Evolutionary conservation across 2,329 filamentous ascomycete genomes (phyloP), one percentile per base, ranked within the genome.

Genomic region (Fusarium pseudocircinatum): DNA sequence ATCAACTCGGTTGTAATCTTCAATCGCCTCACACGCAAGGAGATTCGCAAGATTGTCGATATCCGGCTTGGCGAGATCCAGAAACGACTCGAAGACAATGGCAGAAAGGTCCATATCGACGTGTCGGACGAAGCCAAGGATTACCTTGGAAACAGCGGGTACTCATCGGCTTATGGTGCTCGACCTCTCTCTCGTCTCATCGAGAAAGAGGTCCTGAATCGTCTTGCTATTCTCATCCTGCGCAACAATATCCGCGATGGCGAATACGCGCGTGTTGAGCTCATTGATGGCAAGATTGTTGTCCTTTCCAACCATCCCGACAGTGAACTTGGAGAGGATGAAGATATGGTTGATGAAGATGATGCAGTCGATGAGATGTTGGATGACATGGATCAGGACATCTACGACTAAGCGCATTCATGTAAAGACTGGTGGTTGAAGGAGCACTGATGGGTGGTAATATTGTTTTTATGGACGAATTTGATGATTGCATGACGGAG

Each of bases 1-100:
- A 98, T 99, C 87, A 96, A 90, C 84, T 96, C 93, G 69, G 94
- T 92, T 61, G 95, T 99, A 84, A 98, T 99, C 85, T 99, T 99
- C 90, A 99, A 99, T 87, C 93, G 96, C 53, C 92, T 99, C 63
- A 96, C 94, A 7, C 93, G 91, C 81, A 87, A 84, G 64, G 96
- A 99, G 84, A 99, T 99, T 78, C 92, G 96, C 79, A 94, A 91
- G 85, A 98, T 99, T 80, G 96, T 99, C 69, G 96, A 99, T 80
- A 87, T 99, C 28, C 93, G 96, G 49, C 88, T 99, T 39, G 67
- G 72, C 6, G 96, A 99, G 81, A 96, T 99, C 71, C 96, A 99
- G 87, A 94, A 94, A 81, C 94, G 96, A 46, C 90, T 99, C n/a
- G 84, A 87, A 37, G 87, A 91, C 78, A 99, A 99, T 80, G 91